These are phyloP conservation scores for Arthromyces matolae DNA, from an alignment of 768 basidiomycete genomes.

Conservation along the genomic window DNA sequence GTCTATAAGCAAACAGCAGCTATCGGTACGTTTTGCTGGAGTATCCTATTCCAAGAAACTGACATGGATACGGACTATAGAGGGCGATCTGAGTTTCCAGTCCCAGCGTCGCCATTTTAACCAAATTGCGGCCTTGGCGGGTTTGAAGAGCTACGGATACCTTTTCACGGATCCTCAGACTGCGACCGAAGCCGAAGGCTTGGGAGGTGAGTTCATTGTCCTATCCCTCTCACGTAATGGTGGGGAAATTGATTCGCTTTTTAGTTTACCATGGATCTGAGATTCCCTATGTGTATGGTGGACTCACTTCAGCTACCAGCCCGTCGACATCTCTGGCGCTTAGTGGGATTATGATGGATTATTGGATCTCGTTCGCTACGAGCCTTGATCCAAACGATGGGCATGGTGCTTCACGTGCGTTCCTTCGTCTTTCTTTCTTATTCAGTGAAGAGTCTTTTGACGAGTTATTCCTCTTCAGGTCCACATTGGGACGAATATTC, in stretches of 20 bases:
- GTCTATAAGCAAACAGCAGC: slow-evolving; percentile 38
- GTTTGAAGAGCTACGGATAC: slow-evolving; percentile 34
- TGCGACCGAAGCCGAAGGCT: neutral
- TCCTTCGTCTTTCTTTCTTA: slow-evolving; percentile 9
- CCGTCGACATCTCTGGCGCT: slow-evolving; percentile 21
- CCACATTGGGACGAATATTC: slow-evolving; percentile 21
- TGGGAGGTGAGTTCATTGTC: slow-evolving; percentile 10
- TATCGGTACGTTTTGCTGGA: slow-evolving; percentile 17
- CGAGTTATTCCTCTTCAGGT: slow-evolving; percentile 11
- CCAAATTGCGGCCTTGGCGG: slow-evolving; percentile 27
- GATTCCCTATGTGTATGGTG: slow-evolving; percentile 29
- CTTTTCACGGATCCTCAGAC: slow-evolving; percentile 35
- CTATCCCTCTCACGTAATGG: no score
- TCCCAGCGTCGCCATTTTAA: slow-evolving; percentile 32
- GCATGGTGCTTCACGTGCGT: slow-evolving; percentile 29
- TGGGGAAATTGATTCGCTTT: no score
- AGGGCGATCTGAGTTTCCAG: slow-evolving; percentile 34
- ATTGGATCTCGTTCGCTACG: slow-evolving; percentile 45
- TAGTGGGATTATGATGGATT: slow-evolving; percentile 37
- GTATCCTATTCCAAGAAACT: neutral
- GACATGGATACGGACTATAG: slow-evolving; percentile 3
- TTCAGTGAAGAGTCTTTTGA: neutral
- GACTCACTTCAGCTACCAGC: slow-evolving; percentile 9
- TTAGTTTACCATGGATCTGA: slow-evolving; percentile 30
- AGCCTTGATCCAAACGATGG: slow-evolving; percentile 44